Percentiles rank a stretch among this genome's conserved stretches.
These are phyloP conservation scores for Pharus latifolius DNA, from an alignment of 176 grass and related monocot species.

Conservation along the genomic window DNA sequence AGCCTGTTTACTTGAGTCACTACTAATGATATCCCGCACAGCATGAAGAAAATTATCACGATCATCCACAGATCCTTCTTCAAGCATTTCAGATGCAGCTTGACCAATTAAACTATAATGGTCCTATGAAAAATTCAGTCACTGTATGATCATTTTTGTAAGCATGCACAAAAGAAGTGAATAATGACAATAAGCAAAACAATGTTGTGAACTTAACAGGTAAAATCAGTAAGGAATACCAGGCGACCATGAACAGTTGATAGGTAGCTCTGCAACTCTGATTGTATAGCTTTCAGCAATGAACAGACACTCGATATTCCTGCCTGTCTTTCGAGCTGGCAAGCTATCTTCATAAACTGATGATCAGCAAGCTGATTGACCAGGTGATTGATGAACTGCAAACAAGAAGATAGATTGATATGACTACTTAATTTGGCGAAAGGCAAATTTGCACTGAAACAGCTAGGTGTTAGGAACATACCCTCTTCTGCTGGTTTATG, in stretches of 20 bases:
- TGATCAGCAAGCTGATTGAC: conserved; percentile 73
- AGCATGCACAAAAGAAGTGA: conserved; percentile 9
- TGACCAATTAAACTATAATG: conserved; percentile 58
- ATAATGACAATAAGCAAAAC: conserved; percentile 4
- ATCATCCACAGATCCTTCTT: conserved; percentile 87
- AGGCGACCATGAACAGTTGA: conserved; percentile 43
- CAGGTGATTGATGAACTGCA: conserved; percentile 81
- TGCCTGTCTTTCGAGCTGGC: conserved; percentile 51
- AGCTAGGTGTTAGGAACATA: neutral
- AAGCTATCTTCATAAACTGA: conserved; percentile 68
- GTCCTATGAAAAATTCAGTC: conserved; percentile 34
- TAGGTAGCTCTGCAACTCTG: conserved; percentile 72
- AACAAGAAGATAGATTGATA: neutral
- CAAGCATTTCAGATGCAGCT: conserved; percentile 51
- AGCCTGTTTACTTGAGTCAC: conserved; percentile 49
- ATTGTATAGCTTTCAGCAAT: conserved; percentile 63
- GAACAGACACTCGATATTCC: conserved; percentile 51
- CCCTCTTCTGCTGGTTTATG: conserved; percentile 45
- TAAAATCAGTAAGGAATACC: conserved; percentile 35
- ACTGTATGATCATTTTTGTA: conserved; percentile 11
- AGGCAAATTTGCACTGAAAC: neutral
- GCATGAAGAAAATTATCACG: conserved; percentile 71
- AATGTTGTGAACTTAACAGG: neutral
- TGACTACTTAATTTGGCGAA: neutral
- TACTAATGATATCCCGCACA: conserved; percentile 70